phyloP scores from a whole-genome alignment of 2,329 filamentous ascomycete genomes.

The Xylaria sp. region DNA sequence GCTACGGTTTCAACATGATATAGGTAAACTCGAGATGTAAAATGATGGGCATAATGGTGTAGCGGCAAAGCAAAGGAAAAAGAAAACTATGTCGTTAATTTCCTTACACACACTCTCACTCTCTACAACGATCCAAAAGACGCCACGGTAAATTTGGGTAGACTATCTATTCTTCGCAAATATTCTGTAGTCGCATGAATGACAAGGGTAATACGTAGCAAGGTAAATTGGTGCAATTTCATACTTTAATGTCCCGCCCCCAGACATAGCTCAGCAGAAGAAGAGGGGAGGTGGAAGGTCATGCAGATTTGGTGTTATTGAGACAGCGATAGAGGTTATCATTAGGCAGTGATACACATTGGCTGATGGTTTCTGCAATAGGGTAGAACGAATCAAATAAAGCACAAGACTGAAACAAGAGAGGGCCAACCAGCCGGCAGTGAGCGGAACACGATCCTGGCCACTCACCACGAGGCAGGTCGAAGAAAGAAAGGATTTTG shows the following conservation, averaged over 20 bases:
- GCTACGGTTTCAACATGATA: slow-evolving; percentile 37
- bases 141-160: background rate
- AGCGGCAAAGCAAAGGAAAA: background rate
- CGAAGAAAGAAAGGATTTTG: slow-evolving; percentile 3
- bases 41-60: slow-evolving; percentile 3
- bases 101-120: background rate
- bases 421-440: background rate
- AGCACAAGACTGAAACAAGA: slow-evolving; percentile 20
- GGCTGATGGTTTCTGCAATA: background rate
- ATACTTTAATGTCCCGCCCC: background rate
- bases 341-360: slow-evolving; percentile 12
- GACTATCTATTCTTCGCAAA: background rate
- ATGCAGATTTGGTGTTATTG: background rate
- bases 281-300: background rate
- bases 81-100: background rate
- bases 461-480: slow-evolving; percentile 16
- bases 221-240: slow-evolving; percentile 13
- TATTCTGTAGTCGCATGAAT: slow-evolving; percentile 2
- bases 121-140: background rate
- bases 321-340: background rate
- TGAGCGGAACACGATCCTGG: slow-evolving; percentile 12
- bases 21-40: slow-evolving; percentile 15
- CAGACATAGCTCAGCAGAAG: background rate
- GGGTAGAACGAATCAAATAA: slow-evolving; percentile 14
- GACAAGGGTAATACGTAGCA: background rate